phyloP scores from a whole-genome alignment of 1,139 yeast genomes.

The Sugiyamaella xylanicola region DNA sequence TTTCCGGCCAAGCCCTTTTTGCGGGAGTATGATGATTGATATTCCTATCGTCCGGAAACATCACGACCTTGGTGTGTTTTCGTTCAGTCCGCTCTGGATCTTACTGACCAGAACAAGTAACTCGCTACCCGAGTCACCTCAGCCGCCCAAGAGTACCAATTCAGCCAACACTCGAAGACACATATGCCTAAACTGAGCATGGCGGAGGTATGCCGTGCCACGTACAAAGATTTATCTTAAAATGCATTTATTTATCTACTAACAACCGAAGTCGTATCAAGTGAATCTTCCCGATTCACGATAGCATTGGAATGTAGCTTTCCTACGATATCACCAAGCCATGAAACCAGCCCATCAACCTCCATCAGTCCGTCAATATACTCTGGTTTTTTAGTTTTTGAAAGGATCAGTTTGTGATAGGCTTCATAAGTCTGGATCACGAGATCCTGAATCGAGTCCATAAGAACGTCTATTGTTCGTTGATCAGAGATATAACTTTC shows the following conservation, averaged over 20 bases:
- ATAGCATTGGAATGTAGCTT: slow-evolving; percentile 29
- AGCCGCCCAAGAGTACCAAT: too few species aligned
- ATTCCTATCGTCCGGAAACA: too few species aligned
- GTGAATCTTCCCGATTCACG: not conserved
- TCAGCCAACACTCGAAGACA: too few species aligned
- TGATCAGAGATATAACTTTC: slow-evolving; percentile 49
- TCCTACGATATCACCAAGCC: slow-evolving; percentile 51
- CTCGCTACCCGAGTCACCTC: too few species aligned
- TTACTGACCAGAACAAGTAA: too few species aligned
- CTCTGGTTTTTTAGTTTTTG: slow-evolving; percentile 29
- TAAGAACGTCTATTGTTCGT: slow-evolving; percentile 51
- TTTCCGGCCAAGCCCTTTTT: too few species aligned
- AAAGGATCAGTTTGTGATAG: slow-evolving; percentile 44
- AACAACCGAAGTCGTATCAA: slow-evolving; percentile 1
- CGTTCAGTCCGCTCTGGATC: too few species aligned
- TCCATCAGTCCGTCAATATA: slow-evolving; percentile 52
- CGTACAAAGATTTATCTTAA: too few species aligned
- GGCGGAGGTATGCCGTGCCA: too few species aligned
- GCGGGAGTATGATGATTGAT: too few species aligned
- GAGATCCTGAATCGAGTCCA: slow-evolving; percentile 62
- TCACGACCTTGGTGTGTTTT: too few species aligned
- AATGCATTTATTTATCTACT: slow-evolving; percentile 5
- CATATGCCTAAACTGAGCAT: too few species aligned
- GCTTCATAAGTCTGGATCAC: slow-evolving; percentile 52
- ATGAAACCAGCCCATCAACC: slow-evolving; percentile 56